Conservation (phyloP, 2,329 filamentous ascomycete genomes). For the Myriangium duriaei region DNA sequence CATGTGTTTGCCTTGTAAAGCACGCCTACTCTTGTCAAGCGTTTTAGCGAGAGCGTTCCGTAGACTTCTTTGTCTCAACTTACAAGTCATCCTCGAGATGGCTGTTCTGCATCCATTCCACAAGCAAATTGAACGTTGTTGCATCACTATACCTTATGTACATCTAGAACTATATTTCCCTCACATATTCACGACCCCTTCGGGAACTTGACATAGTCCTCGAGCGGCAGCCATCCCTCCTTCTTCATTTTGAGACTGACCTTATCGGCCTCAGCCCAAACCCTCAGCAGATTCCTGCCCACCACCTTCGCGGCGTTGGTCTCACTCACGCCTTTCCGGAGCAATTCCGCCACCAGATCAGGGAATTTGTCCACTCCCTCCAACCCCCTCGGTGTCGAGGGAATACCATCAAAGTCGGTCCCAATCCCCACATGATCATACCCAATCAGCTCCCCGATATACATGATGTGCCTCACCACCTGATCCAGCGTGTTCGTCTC, state of each 20-base stretch:
- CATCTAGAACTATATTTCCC: no score
- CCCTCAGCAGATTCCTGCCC: constrained; percentile 69
- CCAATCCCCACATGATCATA: constrained; percentile 82
- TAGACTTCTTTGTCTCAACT: no score
- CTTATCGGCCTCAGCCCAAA: constrained; percentile 68
- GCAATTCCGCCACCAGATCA: constrained; percentile 60
- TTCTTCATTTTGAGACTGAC: constrained; percentile 56
- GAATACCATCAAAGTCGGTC: constrained; percentile 78
- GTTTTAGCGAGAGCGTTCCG: background rate
- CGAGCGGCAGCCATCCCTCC: constrained; percentile 27
- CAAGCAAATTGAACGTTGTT: no score
- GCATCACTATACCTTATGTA: no score
- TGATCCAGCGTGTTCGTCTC: constrained; percentile 61
- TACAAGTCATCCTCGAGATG: no score
- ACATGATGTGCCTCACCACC: constrained; percentile 65
- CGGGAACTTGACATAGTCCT: constrained; percentile 28
- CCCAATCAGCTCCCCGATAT: constrained; percentile 74
- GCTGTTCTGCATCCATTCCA: no score
- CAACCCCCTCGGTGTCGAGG: constrained; percentile 53
- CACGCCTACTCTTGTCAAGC: background rate
- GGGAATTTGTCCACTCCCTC: constrained; percentile 81
- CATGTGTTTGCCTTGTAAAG: no score
- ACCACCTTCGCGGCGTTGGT: constrained; percentile 61
- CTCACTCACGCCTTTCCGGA: constrained; percentile 62
- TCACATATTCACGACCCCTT: no score